Conservation (phyloP, 2,329 filamentous ascomycete genomes). For the Paraphaeosphaeria sporulosa region DNA sequence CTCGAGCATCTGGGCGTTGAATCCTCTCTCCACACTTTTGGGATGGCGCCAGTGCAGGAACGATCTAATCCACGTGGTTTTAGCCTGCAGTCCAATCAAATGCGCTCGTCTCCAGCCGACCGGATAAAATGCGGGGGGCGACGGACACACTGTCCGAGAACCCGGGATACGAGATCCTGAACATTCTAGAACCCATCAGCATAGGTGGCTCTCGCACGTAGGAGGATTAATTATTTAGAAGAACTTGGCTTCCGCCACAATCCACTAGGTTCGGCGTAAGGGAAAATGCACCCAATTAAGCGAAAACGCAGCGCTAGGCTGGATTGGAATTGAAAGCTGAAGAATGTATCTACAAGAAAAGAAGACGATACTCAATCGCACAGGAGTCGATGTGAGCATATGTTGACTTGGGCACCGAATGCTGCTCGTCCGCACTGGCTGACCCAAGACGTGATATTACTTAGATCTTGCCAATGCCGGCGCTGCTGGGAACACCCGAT, state of each 20-base stretch:
- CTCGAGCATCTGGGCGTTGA: background rate
- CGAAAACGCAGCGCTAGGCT: background rate
- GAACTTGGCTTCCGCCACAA: background rate
- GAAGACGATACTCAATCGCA: too few species aligned
- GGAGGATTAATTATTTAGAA: background rate
- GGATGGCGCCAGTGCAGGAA: constrained; percentile 12
- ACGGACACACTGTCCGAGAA: constrained; percentile 6
- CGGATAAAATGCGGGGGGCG: constrained; percentile 5
- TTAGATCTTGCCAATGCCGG: constrained; percentile 18
- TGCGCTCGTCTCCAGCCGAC: constrained; percentile 8
- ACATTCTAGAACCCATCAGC: constrained; percentile 5
- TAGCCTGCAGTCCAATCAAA: constrained; percentile 10
- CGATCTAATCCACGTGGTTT: constrained; percentile 10
- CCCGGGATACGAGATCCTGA: constrained; percentile 3
- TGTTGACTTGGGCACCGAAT: background rate
- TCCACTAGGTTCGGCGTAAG: background rate
- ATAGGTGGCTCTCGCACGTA: background rate
- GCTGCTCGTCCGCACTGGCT: background rate
- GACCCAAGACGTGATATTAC: too few species aligned
- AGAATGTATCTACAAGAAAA: constrained; percentile 12
- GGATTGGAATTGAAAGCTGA: background rate
- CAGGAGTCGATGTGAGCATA: background rate
- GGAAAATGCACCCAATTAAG: background rate
- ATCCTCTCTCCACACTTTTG: constrained; percentile 11
- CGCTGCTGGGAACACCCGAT: constrained; percentile 16